Percentiles rank a stretch among this genome's conserved stretches.
Conservation (phyloP, 208 protist species). For the Novymonas esmeraldas region DNA sequence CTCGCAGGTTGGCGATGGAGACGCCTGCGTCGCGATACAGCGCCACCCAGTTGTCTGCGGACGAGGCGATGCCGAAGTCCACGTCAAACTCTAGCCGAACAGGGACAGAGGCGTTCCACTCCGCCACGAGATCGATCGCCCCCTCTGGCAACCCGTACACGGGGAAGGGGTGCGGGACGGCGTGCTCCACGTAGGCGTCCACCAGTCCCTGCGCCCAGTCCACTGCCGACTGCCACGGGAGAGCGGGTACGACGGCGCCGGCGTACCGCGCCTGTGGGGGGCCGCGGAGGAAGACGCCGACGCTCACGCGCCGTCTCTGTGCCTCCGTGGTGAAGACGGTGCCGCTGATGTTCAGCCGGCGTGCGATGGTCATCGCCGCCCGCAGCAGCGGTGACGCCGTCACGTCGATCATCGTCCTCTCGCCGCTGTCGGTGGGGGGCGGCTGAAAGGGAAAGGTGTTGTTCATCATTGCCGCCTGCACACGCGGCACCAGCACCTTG, state of each 20-base stretch:
- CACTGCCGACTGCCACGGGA: not conserved
- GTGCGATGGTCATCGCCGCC: not conserved
- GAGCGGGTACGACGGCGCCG: slow-evolving; percentile 8
- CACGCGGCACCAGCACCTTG: slow-evolving; percentile 9
- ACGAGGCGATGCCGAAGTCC: slow-evolving; percentile 10
- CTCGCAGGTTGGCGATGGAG: not conserved
- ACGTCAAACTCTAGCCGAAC: not conserved
- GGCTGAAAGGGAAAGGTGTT: not conserved
- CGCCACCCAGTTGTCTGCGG: slow-evolving; percentile 15
- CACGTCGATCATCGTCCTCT: not conserved
- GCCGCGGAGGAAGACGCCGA: not conserved
- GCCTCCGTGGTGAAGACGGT: not conserved
- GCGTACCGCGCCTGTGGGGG: not conserved
- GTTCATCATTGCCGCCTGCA: slow-evolving; percentile 8
- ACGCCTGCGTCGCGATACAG: slow-evolving; percentile 21
- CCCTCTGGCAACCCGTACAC: slow-evolving; percentile 9
- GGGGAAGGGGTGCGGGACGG: slow-evolving; percentile 11
- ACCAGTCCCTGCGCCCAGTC: slow-evolving; percentile 20
- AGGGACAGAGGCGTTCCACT: not conserved
- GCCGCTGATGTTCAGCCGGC: not conserved
- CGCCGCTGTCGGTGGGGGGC: not conserved
- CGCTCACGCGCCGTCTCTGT: not conserved
- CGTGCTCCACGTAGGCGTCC: slow-evolving; percentile 2
- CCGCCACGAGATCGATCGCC: not conserved
- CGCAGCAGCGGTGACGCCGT: not conserved